These are phyloP conservation scores for Serendipita sp. DNA, from an alignment of 1,284 basidiomycete species.

Conservation along the genomic window DNA sequence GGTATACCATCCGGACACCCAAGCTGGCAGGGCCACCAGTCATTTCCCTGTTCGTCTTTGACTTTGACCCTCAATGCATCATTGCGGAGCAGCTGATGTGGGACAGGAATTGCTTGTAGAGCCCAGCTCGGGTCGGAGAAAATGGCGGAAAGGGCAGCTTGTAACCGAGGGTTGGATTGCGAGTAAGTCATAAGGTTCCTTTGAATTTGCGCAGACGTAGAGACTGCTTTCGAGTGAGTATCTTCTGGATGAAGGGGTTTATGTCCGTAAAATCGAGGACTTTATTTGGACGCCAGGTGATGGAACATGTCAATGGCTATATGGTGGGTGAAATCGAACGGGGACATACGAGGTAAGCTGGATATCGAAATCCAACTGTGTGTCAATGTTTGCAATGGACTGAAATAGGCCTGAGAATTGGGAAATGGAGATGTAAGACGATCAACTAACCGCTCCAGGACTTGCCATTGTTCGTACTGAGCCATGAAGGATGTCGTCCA, in stretches of 20 bases:
- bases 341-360: no score
- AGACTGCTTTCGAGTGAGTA: background rate
- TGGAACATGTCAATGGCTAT: no score
- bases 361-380: no score
- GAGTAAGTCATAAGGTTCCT: background rate
- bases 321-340: no score
- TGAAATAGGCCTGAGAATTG: no score
- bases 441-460: no score
- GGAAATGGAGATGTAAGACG: no score
- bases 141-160: background rate
- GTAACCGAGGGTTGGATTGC: background rate
- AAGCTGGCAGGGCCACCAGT: conserved; percentile 4
- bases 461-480: no score
- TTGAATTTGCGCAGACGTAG: background rate
- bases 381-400: no score
- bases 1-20: background rate
- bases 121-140: background rate
- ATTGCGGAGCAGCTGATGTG: background rate
- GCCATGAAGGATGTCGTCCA: no score
- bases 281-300: background rate
- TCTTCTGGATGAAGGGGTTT: background rate
- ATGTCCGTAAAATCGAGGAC: background rate
- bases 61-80: background rate
- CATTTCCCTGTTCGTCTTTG: background rate
- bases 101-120: background rate